A percentile compares a stretch with the other conserved stretches of the same genome.
These are phyloP conservation scores for Rhinocladiella similis DNA, from an alignment of 2,329 filamentous ascomycete species.

Conservation along the genomic window DNA sequence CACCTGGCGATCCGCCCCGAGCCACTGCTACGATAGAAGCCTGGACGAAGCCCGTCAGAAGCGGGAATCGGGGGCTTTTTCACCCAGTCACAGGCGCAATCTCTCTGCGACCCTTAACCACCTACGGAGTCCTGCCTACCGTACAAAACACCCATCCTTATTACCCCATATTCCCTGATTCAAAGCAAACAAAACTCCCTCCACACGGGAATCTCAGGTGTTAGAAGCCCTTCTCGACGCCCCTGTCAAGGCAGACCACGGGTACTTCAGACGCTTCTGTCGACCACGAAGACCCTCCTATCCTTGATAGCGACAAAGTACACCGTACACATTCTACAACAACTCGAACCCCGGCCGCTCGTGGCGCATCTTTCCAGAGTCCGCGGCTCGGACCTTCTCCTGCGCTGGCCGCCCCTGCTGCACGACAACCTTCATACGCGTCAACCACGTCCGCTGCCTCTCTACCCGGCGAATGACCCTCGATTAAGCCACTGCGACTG, in stretches of 20 bases:
- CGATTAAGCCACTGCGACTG: slow-evolving; percentile 7
- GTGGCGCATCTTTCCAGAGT: neutral
- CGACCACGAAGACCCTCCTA: neutral
- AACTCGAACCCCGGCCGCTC: neutral
- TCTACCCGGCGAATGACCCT: slow-evolving; percentile 11
- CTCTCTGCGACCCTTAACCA: too few relatives aligned
- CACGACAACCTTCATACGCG: neutral
- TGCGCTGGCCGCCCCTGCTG: slow-evolving; percentile 22
- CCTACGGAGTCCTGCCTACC: too few relatives aligned
- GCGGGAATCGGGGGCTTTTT: slow-evolving; percentile 4
- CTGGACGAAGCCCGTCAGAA: slow-evolving; percentile 1
- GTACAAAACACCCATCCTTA: neutral
- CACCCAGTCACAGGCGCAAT: neutral
- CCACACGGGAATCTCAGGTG: neutral
- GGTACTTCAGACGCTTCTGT: neutral
- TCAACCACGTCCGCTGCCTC: neutral
- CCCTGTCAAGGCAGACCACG: neutral
- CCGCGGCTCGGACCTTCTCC: neutral
- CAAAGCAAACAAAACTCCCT: neutral
- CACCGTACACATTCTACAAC: neutral
- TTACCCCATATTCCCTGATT: slow-evolving; percentile 4
- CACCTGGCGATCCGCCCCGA: neutral
- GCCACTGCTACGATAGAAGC: neutral
- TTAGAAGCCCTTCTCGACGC: neutral
- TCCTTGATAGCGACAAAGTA: neutral